A percentile compares a stretch with the other conserved stretches of the same genome.
Conservation (phyloP, 2,329 filamentous ascomycete genomes). For the Acephala macrosclerotiorum region DNA sequence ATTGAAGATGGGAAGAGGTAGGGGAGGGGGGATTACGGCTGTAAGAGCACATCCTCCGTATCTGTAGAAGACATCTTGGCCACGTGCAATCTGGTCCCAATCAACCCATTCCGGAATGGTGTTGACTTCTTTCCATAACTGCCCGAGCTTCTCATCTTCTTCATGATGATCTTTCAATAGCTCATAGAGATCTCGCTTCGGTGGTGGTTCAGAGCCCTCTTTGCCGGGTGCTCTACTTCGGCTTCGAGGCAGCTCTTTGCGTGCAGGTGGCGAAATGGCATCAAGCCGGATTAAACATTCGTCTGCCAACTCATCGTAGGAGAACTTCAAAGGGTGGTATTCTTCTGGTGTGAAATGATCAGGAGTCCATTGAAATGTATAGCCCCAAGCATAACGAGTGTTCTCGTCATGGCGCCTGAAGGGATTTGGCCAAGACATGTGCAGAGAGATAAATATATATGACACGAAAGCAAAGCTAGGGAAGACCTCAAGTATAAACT, state of each 20-base stretch:
- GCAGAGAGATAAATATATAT: neutral
- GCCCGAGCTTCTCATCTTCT: constrained; percentile 59
- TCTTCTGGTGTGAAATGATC: constrained; percentile 68
- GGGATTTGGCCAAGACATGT: constrained; percentile 33
- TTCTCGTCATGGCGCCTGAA: constrained; percentile 36
- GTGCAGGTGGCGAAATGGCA: constrained; percentile 59
- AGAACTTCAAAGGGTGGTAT: constrained; percentile 64
- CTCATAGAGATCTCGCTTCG: constrained; percentile 65
- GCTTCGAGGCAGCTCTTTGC: constrained; percentile 35
- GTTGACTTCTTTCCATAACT: constrained; percentile 72
- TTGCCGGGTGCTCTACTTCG: constrained; percentile 45
- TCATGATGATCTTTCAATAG: constrained; percentile 65
- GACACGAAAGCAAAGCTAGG: neutral
- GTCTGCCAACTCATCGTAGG: constrained; percentile 74
- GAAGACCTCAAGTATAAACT: neutral
- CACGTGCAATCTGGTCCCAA: constrained; percentile 76
- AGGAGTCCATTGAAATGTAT: constrained; percentile 73
- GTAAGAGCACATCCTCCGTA: constrained; percentile 74
- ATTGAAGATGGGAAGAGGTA: neutral
- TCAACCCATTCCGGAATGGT: constrained; percentile 78
- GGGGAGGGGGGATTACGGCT: constrained; percentile 48
- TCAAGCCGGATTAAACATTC: constrained; percentile 71
- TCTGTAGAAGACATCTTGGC: constrained; percentile 80
- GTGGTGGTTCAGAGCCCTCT: constrained; percentile 45
- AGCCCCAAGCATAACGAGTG: constrained; percentile 58